Base-by-base conservation (phyloP, 768 basidiomycete species). In the Tephrocybe sp. region DNA sequence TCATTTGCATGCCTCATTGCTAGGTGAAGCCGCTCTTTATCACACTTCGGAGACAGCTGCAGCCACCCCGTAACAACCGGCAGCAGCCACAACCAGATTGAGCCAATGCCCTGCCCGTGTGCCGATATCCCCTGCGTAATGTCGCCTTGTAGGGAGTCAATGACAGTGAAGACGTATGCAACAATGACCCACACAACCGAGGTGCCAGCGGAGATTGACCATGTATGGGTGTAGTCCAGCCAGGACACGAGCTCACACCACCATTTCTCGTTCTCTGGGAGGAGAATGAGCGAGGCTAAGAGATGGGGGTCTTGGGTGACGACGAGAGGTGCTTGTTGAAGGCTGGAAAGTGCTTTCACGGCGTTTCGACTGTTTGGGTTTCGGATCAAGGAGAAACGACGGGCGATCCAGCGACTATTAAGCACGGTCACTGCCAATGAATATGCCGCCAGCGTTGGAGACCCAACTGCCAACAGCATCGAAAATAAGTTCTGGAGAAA, bases 121-220 rank as follows among this genome's bases (percentile, higher is more conserved):
- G 64, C 60, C 24, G 66, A 58, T 2, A 69, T 51, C 15, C 58
- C 31, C 11, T 34, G 5, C 6, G 8, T 42, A 16, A 44, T 32
- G 16, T 56, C 51, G 16, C 44, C 53, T 15, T 59, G 54, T 36
- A 67, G 62, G n/a, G 60, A 59, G 44, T 67, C 63, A 25, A 67
- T 45, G 34, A 71, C 57, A 0, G 69, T 70, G 47, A 72, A 65
- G 4, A 64, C 36, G 42, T 71, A 75, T 2, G 75, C 73, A 8
- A 77, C 44, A 8, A 72, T 35, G 6, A 76, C 72, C 72, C 74
- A 75, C 0, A 45, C 44, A n/a, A 74, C 69, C 12, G 71, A 71
- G 7, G 67, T 63, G 1, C 60, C 68, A 6, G 73, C 67, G 8
- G 76, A 57, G 22, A 74, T 62, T 0, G 70, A 64, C 74, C 73